Percentiles rank a stretch among this genome's conserved stretches.
These are phyloP conservation scores for Alternaria sp. DNA, from an alignment of 2,329 filamentous ascomycete species.

Conservation along the genomic window DNA sequence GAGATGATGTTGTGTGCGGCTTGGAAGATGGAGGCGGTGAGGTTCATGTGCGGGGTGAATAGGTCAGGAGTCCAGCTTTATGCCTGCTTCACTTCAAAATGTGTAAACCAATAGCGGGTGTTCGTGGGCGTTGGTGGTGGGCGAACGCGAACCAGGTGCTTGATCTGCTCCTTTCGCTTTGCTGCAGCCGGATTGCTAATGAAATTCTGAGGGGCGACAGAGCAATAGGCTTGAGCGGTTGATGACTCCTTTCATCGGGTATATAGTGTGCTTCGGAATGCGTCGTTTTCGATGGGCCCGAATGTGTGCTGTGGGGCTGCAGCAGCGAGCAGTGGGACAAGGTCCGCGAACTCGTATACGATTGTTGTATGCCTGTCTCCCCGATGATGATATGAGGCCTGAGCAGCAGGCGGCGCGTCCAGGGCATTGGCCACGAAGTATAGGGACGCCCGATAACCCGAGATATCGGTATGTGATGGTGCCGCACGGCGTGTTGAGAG, in stretches of 20 bases:
- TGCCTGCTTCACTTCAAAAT: conserved; percentile 44
- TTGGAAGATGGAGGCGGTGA: neutral
- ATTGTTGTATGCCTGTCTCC: neutral
- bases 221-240: neutral
- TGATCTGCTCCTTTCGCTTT: neutral
- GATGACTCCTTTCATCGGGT: neutral
- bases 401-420: neutral
- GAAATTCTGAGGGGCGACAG: neutral
- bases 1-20: conserved; percentile 6
- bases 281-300: neutral
- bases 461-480: neutral
- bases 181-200: neutral
- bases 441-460: neutral
- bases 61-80: conserved; percentile 29
- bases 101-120: conserved; percentile 36
- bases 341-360: neutral
- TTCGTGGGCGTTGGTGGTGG: conserved; percentile 23
- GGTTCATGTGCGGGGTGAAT: conserved; percentile 6
- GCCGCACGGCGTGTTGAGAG: neutral
- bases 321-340: neutral
- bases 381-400: neutral
- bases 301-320: neutral
- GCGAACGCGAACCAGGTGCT: conserved; percentile 12
- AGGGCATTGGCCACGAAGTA: neutral
- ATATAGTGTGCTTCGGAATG: neutral